phyloP scores from a whole-genome alignment of 305 asterid genomes.

The Fraxinus paxiana region DNA sequence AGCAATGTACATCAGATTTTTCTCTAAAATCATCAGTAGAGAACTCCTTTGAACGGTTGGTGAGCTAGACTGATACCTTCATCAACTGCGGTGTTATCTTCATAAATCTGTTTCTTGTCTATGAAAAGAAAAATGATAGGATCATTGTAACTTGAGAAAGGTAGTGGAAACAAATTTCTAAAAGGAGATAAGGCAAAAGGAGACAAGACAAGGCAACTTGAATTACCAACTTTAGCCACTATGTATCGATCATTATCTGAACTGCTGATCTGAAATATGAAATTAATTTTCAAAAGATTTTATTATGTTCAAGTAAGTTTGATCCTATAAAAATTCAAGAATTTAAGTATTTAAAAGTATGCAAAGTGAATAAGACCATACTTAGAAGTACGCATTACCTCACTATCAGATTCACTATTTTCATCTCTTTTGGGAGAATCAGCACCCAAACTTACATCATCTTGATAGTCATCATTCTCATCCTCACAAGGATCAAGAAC shows the following conservation, averaged over 20 bases:
- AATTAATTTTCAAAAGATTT: conserved; percentile 12
- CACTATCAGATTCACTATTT: conserved; percentile 63
- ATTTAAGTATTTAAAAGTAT: neutral
- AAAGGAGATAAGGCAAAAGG: neutral
- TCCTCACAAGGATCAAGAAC: conserved; percentile 95
- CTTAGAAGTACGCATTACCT: conserved; percentile 38
- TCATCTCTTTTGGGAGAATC: conserved; percentile 53
- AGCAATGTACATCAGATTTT: conserved; percentile 24
- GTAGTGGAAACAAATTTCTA: neutral
- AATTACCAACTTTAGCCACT: conserved; percentile 63
- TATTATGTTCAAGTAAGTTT: conserved; percentile 6
- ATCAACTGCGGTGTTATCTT: conserved; percentile 42
- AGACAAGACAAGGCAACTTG: neutral
- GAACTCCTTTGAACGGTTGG: conserved; percentile 16
- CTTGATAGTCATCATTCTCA: conserved; percentile 62
- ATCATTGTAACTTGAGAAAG: neutral
- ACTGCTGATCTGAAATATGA: conserved; percentile 52
- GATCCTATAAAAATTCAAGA: neutral
- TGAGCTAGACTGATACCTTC: conserved; percentile 46
- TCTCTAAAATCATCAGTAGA: conserved; percentile 19
- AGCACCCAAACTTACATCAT: conserved; percentile 63
- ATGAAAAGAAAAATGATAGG: conserved; percentile 12
- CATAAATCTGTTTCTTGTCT: conserved; percentile 48
- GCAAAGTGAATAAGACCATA: neutral
- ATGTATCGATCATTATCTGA: conserved; percentile 70